phyloP scores from a whole-genome alignment of 2,329 filamentous ascomycete species.

The Fusarium miscanthi region DNA sequence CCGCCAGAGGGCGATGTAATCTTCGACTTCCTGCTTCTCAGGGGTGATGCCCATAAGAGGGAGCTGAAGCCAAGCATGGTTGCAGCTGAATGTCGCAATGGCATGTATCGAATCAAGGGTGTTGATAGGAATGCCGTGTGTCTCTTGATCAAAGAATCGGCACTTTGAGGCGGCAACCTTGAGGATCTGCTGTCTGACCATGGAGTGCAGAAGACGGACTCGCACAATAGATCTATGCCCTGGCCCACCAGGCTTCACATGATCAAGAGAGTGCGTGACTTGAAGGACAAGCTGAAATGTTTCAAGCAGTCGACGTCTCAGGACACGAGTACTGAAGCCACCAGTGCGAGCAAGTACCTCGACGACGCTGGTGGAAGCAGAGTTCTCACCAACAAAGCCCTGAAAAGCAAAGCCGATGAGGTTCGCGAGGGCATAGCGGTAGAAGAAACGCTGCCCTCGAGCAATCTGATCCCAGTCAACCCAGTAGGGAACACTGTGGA shows the following conservation, averaged over 20 bases:
- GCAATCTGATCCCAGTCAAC: slow-evolving; percentile 75
- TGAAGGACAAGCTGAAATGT: slow-evolving; percentile 60
- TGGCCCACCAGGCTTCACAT: slow-evolving; percentile 70
- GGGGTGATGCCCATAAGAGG: slow-evolving; percentile 72
- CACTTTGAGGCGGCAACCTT: slow-evolving; percentile 60
- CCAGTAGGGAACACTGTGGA: slow-evolving; percentile 71
- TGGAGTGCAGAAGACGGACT: slow-evolving; percentile 73
- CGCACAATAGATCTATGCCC: slow-evolving; percentile 71
- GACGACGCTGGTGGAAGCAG: slow-evolving; percentile 67
- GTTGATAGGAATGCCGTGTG: slow-evolving; percentile 72
- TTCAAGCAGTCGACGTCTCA: slow-evolving; percentile 66
- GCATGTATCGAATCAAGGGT: slow-evolving; percentile 73
- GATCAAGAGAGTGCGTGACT: slow-evolving; percentile 67
- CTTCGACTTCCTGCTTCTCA: slow-evolving; percentile 65
- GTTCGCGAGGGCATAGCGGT: slow-evolving; percentile 71
- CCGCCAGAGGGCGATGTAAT: slow-evolving; percentile 70
- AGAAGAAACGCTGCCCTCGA: slow-evolving; percentile 72
- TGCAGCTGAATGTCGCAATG: slow-evolving; percentile 71
- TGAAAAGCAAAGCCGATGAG: slow-evolving; percentile 61
- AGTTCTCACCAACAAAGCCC: slow-evolving; percentile 52
- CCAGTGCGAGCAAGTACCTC: slow-evolving; percentile 75
- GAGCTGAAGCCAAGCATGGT: slow-evolving; percentile 70
- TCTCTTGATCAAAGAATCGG: slow-evolving; percentile 68
- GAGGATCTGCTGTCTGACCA: slow-evolving; percentile 71
- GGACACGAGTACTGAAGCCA: slow-evolving; percentile 71